Base-by-base conservation (phyloP, 345 rosid species). In the Rhodamnia argentea region DNA sequence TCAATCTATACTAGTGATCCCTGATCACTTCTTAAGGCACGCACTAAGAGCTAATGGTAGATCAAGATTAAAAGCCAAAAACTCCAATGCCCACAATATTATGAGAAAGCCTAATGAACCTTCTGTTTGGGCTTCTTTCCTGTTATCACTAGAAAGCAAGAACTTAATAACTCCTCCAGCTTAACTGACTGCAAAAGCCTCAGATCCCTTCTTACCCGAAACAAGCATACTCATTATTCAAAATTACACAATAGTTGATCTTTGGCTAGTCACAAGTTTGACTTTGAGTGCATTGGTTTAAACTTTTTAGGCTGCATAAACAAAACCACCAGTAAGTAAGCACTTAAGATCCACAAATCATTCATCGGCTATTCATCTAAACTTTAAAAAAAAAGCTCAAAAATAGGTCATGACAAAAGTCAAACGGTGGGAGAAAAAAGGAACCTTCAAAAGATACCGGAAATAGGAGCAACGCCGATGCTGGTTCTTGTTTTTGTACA, bases 401-500 rank as follows among this genome's bases (percentile, higher is more conserved):
- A 54, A 50, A 62, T n/a, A 40, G 10, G 29, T 44, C 37, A 56
- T 55, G 50, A 56, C 55, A 58, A 55, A 26, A 78, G 78, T 84
- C 54, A 82, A 75, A 52, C 1, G 3, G 9, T 2, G 16, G 15
- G 13, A 16, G 3, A 18, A 82, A 51, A 24, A 82, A 55, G 59
- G 59, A 90, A 94, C 99, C 98, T 96, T 97, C 27, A 94, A 88
- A 81, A 96, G 94, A 91, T 91, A 93, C 89, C 96, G 96, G 86
- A 97, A 97, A 89, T 96, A 97, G 42, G 94, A 92, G 92, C 95
- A 92, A 87, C 98, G 93, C 44, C 99, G 89, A 75, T 97, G 99
- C 90, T 97, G 99, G 57, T 94, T 96, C 95, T 97, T 97, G 91
- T 95, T 96, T 89, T 96, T 96, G 91, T 97, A 94, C 84, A 95